phyloP scores from a whole-genome alignment of 1,284 basidiomycete species.

The Thecaphora thlaspeos region DNA sequence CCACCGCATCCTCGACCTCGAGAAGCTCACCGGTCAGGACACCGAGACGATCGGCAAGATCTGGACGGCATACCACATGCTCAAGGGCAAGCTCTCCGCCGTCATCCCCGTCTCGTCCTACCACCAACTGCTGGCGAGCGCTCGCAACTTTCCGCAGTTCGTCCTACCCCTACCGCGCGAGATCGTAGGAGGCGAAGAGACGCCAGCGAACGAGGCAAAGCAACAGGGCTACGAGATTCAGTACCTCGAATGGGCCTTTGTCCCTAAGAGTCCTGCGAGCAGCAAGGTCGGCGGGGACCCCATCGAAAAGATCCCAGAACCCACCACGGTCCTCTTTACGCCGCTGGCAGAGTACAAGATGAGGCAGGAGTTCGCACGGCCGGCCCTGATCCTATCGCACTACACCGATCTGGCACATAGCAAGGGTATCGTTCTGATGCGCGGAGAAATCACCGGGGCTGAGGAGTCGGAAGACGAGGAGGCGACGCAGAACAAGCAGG shows the following conservation, averaged over 20 bases:
- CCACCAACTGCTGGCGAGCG: constrained; percentile 35
- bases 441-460: constrained; percentile 81
- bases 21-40: constrained; percentile 37
- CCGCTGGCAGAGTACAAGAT: constrained; percentile 92
- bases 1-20: constrained; percentile 41
- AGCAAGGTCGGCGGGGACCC: constrained; percentile 4
- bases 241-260: constrained; percentile 50
- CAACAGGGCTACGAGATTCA: constrained; percentile 53
- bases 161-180: constrained; percentile 50
- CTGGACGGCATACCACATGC: constrained; percentile 53
- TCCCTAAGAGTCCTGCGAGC: constrained; percentile 25
- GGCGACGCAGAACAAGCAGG: constrained; percentile 59
- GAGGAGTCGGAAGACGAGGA: constrained; percentile 17
- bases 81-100: constrained; percentile 55
- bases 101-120: constrained; percentile 49
- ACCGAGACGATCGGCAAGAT: constrained; percentile 45
- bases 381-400: constrained; percentile 83
- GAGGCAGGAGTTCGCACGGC: constrained; percentile 81
- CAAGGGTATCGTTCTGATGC: constrained; percentile 80
- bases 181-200: constrained; percentile 22
- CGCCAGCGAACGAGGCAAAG: not conserved
- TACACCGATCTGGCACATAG: constrained; percentile 83
- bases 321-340: constrained; percentile 75
- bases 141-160: constrained; percentile 48
- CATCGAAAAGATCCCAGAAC: constrained; percentile 10